Evolutionary conservation across 2,329 filamentous ascomycete species (phyloP), one percentile per base, ranked within the genome.

Genomic region (Metarhizium robertsii): DNA sequence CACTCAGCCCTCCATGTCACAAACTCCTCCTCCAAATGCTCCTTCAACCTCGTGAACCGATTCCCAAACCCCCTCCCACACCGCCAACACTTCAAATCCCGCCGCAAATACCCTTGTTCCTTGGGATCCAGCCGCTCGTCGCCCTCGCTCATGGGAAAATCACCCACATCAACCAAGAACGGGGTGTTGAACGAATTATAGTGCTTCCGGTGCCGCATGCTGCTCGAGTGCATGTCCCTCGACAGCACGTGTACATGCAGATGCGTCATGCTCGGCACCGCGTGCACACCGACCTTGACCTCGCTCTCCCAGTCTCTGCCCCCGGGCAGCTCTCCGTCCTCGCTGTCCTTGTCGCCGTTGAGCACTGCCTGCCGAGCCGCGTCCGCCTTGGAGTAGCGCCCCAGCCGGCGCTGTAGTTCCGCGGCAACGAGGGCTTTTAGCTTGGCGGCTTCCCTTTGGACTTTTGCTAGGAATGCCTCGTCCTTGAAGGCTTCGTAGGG

Each of bases 121-220:
- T 70, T 71, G 0, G 83, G 79, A 55, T 83, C 67, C 60, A 85
- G 77, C 57, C 90, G 74, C 49, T 72, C 69, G 67, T 95, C 90
- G 54, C 85, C 80, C 30, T 74, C 59, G 0, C 78, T 75, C 34
- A 97, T 72, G 4, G 94, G 92, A 52, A 96, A 92, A 57, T 92
- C 88, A 25, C 84, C 84, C 30, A 97, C 65, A 16, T 79, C 77
- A 13, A 97, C 81, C 25, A 99, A 81, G 68, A 97, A 99, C 3
- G 81, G 80, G 53, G 92, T 95, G 36, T 82, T 84, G 71, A 97
- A 97, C 60, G 88, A 94, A 66, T 94, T 90, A 72, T 96, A 97
- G 72, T 97, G 94, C 68, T 91, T 92, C 60, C 84, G 79, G 66
- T 92, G 85, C 72, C 86, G 89, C 70, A 96, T 61, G 49, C 78